A percentile compares a stretch with the other conserved stretches of the same genome.
These are phyloP conservation scores for Solanum bukasovii DNA, from an alignment of 257 asterid species.

Conservation along the genomic window DNA sequence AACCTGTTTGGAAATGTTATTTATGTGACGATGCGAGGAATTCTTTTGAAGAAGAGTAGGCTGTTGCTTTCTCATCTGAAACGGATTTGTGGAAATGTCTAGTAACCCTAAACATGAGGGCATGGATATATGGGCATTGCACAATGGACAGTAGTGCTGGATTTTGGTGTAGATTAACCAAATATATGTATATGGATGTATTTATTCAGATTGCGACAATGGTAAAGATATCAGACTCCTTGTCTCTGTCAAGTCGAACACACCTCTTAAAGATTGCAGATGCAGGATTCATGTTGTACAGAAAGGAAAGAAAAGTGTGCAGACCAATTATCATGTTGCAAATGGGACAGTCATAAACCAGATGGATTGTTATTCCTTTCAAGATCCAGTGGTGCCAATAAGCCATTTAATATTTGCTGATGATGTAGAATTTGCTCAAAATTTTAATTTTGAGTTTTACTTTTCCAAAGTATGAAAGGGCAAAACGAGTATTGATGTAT, in stretches of 20 bases:
- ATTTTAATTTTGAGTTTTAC: background rate
- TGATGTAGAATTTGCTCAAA: background rate
- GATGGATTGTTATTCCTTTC: background rate
- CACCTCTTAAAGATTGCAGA: background rate
- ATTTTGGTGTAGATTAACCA: background rate
- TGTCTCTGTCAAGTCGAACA: background rate
- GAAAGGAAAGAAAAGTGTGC: background rate
- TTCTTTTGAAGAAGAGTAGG: slow-evolving; percentile 30
- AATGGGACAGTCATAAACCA: background rate
- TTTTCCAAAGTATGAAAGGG: background rate
- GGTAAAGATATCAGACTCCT: background rate
- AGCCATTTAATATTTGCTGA: background rate
- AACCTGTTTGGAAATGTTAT: slow-evolving; percentile 47
- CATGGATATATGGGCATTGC: background rate
- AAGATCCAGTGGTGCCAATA: background rate
- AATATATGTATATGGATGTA: background rate
- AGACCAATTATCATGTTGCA: background rate
- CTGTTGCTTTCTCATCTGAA: background rate
- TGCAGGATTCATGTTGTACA: background rate
- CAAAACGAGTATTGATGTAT: background rate
- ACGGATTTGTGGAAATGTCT: background rate
- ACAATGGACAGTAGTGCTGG: background rate
- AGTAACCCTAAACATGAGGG: background rate
- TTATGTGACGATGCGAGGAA: slow-evolving; percentile 20
- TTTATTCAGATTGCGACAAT: background rate